A percentile compares a stretch with the other conserved stretches of the same genome.
phyloP scores from a whole-genome alignment of 2,329 filamentous ascomycete genomes.

The Talaromyces piceae region DNA sequence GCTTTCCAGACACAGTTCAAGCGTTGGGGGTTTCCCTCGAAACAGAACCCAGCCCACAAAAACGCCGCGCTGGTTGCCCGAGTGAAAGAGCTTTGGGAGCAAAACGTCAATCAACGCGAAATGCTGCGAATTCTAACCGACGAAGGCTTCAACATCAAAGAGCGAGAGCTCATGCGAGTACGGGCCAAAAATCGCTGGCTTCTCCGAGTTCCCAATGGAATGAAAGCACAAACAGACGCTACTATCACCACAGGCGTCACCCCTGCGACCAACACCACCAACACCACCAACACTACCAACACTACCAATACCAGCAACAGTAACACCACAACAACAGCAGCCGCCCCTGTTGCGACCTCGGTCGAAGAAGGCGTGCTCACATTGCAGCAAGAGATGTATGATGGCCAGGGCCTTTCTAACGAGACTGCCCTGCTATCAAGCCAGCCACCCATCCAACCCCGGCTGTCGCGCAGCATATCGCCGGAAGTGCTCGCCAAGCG shows the following conservation, averaged over 20 bases:
- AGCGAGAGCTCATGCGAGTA: constrained; percentile 62
- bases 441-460: constrained; percentile 15
- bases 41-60: constrained; percentile 64
- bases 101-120: constrained; percentile 62
- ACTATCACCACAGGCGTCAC: constrained; percentile 20
- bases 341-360: background rate
- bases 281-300: too few species aligned
- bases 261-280: too few species aligned
- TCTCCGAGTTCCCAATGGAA: constrained; percentile 55
- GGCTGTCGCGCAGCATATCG: constrained; percentile 29
- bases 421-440: constrained; percentile 19
- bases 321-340: constrained; percentile 10
- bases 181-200: constrained; percentile 62
- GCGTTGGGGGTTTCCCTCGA: constrained; percentile 70
- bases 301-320: constrained; percentile 18
- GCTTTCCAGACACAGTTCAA: constrained; percentile 70
- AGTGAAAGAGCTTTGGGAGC: constrained; percentile 70
- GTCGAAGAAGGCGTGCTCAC: constrained; percentile 33
- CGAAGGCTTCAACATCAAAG: constrained; percentile 66
- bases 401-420: constrained; percentile 20
- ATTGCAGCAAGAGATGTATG: constrained; percentile 34
- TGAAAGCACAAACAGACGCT: constrained; percentile 40
- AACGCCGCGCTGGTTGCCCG: constrained; percentile 60
- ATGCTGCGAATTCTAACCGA: constrained; percentile 64
- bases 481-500: constrained; percentile 46